These are phyloP conservation scores for Cladosporium velox DNA, from an alignment of 2,329 filamentous ascomycete genomes.

Conservation along the genomic window DNA sequence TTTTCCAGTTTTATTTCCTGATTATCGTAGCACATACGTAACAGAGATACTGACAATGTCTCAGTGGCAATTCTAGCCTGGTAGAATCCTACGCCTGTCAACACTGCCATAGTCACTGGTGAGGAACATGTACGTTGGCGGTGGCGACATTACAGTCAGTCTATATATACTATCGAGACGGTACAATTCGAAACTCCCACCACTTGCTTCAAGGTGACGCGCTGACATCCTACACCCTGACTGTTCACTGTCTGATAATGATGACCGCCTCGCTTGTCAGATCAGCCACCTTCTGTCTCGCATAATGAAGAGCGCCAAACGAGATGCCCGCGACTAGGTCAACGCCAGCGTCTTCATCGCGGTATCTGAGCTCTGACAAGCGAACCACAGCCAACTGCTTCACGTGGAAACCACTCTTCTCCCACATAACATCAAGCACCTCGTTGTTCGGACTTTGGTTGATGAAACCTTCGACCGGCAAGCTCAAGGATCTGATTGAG, in stretches of 20 bases:
- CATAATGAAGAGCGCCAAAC: not conserved
- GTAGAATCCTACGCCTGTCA: not conserved
- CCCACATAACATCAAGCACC: not conserved
- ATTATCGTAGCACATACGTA: too few relatives aligned
- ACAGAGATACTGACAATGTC: not conserved
- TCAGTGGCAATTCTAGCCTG: not conserved
- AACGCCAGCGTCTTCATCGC: not conserved
- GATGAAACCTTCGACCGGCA: not conserved
- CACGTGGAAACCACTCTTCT: not conserved
- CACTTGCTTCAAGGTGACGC: too few relatives aligned
- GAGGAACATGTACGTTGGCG: not conserved
- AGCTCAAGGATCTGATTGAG: not conserved
- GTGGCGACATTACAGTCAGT: too few relatives aligned
- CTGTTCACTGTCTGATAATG: not conserved
- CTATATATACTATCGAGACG: not conserved
- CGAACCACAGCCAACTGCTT: not conserved
- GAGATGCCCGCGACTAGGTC: not conserved
- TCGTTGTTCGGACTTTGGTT: not conserved
- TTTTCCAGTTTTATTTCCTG: too few relatives aligned
- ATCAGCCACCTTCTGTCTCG: not conserved
- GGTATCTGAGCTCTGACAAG: not conserved
- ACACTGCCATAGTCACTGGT: not conserved
- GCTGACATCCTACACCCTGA: not conserved
- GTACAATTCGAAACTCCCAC: not conserved
- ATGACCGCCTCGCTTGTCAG: not conserved